These are phyloP conservation scores for Daldinia caldariorum DNA, from an alignment of 495 filamentous ascomycete genomes.

Conservation along the genomic window DNA sequence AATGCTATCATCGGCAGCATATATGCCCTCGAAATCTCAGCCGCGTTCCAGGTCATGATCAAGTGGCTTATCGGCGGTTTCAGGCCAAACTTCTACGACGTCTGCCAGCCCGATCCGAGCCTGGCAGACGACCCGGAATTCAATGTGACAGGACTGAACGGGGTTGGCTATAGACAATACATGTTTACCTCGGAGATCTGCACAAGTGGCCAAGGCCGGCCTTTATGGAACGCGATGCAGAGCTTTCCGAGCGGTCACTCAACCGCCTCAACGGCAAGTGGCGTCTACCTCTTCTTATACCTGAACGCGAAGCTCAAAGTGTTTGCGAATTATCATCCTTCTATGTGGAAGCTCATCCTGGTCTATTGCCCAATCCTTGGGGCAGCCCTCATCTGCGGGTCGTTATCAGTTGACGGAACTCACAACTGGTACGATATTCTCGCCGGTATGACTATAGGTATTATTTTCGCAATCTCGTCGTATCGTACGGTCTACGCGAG, in stretches of 20 bases:
- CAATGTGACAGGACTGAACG: constrained; percentile 40
- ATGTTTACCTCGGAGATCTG: constrained; percentile 64
- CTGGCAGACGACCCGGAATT: constrained; percentile 29
- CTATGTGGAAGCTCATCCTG: constrained; percentile 64
- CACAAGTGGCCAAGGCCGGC: constrained; percentile 54
- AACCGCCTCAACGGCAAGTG: constrained; percentile 62
- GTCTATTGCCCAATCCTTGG: constrained; percentile 60
- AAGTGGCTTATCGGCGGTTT: constrained; percentile 64
- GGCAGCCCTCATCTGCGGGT: constrained; percentile 59
- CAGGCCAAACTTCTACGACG: constrained; percentile 62
- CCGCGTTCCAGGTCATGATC: constrained; percentile 65
- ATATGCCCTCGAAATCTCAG: constrained; percentile 60
- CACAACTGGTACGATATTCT: constrained; percentile 63
- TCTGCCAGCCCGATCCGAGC: constrained; percentile 57
- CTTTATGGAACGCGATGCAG: constrained; percentile 55
- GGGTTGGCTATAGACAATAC: constrained; percentile 57
- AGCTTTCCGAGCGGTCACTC: constrained; percentile 65
- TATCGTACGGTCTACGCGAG: constrained; percentile 56
- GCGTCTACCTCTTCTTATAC: constrained; percentile 62
- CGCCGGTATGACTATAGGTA: constrained; percentile 58
- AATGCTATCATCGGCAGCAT: constrained; percentile 63
- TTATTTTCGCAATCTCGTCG: constrained; percentile 50
- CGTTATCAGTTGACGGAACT: constrained; percentile 58
- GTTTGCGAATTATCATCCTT: constrained; percentile 64
- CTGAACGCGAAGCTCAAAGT: constrained; percentile 67